phyloP scores from a whole-genome alignment of 352 stramenopile genomes.

The Phytophthora lateralis region DNA sequence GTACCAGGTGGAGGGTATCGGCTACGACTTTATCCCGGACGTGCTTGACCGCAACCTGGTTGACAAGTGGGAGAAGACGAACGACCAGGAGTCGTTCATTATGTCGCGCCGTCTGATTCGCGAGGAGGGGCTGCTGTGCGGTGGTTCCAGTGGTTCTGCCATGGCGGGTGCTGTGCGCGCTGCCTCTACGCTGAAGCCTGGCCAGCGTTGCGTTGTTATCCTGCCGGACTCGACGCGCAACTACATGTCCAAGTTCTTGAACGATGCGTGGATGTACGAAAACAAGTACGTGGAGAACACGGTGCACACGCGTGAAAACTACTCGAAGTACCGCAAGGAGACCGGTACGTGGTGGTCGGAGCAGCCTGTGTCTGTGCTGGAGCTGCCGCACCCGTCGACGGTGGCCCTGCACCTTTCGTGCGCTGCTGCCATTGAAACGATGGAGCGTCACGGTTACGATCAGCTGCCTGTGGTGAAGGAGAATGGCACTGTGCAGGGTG shows the following conservation, averaged over 20 bases:
- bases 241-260: conserved; percentile 98
- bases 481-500: conserved; percentile 83
- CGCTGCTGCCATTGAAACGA: conserved; percentile 92
- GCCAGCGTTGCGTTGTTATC: conserved; percentile 94
- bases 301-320: conserved; percentile 75
- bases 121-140: conserved; percentile 94
- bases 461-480: conserved; percentile 78
- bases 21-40: conserved; percentile 96
- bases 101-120: conserved; percentile 94
- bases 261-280: conserved; percentile 94
- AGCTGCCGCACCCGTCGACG: conserved; percentile 83
- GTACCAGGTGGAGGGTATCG: conserved; percentile 96
- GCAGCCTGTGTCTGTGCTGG: conserved; percentile 82
- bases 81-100: conserved; percentile 94
- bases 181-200: conserved; percentile 75
- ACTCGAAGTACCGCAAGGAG: conserved; percentile 66
- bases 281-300: conserved; percentile 75
- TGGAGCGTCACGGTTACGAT: conserved; percentile 92
- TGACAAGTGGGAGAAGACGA: conserved; percentile 95
- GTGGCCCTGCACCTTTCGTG: conserved; percentile 86
- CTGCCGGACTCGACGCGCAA: conserved; percentile 95
- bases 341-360: conserved; percentile 93
- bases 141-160: conserved; percentile 91
- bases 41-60: conserved; percentile 93
- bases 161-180: conserved; percentile 85